Conservation (phyloP, 2,329 filamentous ascomycete genomes). For the Diaporthe vaccinii region DNA sequence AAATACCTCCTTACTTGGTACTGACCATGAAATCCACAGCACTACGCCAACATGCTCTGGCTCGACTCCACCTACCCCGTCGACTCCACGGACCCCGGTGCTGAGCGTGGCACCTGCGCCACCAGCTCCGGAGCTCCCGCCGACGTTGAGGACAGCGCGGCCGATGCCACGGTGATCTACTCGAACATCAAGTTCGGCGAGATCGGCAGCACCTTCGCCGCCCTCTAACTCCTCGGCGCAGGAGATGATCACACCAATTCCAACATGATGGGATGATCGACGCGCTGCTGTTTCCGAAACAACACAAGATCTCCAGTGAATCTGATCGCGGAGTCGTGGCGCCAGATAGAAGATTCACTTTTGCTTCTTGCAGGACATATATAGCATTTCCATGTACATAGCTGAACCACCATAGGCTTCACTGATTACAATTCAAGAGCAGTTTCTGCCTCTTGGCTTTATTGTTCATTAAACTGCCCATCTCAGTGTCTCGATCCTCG, state of each 20-base stretch:
- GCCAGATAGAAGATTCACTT: constrained; percentile 1
- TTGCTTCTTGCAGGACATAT: constrained; percentile 33
- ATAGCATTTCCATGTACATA: constrained; percentile 29
- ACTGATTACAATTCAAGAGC: constrained; percentile 18
- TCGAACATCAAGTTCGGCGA: constrained; percentile 72
- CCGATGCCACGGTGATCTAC: constrained; percentile 66
- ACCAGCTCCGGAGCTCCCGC: constrained; percentile 64
- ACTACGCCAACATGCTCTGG: constrained; percentile 73
- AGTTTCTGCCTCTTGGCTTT: not conserved
- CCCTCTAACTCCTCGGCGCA: not conserved
- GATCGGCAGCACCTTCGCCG: constrained; percentile 65
- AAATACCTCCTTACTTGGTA: not conserved
- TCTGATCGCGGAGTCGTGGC: constrained; percentile 2
- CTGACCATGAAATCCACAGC: constrained; percentile 45
- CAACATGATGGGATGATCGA: not conserved
- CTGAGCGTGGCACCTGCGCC: constrained; percentile 67
- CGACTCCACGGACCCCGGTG: constrained; percentile 59
- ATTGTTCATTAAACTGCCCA: not conserved
- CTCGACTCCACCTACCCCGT: constrained; percentile 67
- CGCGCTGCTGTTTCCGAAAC: not conserved
- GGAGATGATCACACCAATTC: not conserved
- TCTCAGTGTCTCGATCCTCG: too few species aligned
- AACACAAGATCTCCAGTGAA: constrained; percentile 1
- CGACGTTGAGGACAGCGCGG: constrained; percentile 60
- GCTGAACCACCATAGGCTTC: constrained; percentile 19